These are phyloP conservation scores for Hypoxylon perforatum DNA, from an alignment of 495 filamentous ascomycete species.

Conservation along the genomic window DNA sequence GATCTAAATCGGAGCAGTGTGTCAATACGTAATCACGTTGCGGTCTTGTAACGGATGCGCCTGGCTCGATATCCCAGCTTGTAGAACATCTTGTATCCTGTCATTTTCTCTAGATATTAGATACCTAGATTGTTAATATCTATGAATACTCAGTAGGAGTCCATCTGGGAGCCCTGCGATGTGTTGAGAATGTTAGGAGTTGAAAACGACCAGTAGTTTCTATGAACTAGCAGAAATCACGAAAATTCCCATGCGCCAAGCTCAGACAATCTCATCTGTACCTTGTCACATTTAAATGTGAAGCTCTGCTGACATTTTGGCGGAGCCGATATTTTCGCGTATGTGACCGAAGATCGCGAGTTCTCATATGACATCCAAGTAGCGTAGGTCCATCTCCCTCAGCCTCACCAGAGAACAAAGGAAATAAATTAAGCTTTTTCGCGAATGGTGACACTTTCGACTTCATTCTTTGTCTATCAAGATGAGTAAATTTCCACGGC, in stretches of 20 bases:
- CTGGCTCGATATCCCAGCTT: neutral
- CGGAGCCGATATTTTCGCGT: neutral
- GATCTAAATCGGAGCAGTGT: slow-evolving; percentile 7
- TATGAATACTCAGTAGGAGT: too few relatives aligned
- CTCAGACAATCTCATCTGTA: too few relatives aligned
- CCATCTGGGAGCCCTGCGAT: too few relatives aligned
- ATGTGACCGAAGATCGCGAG: neutral
- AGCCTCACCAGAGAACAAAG: slow-evolving; percentile 4
- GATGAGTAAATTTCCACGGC: neutral
- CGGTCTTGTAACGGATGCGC: neutral
- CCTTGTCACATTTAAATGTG: neutral
- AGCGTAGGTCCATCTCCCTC: neutral
- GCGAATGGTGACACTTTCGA: neutral
- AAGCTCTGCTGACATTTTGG: neutral
- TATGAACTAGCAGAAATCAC: too few relatives aligned
- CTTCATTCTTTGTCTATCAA: slow-evolving; percentile 14
- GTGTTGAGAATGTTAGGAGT: too few relatives aligned
- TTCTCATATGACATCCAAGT: neutral
- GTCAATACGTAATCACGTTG: neutral
- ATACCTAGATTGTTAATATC: too few relatives aligned
- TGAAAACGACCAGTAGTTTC: too few relatives aligned
- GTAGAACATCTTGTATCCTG: too few relatives aligned
- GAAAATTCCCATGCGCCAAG: too few relatives aligned
- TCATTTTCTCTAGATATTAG: too few relatives aligned
- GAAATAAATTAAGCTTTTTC: neutral